Base-by-base conservation (phyloP, 2,329 filamentous ascomycete species). In the Aspergillus viridinutans region DNA sequence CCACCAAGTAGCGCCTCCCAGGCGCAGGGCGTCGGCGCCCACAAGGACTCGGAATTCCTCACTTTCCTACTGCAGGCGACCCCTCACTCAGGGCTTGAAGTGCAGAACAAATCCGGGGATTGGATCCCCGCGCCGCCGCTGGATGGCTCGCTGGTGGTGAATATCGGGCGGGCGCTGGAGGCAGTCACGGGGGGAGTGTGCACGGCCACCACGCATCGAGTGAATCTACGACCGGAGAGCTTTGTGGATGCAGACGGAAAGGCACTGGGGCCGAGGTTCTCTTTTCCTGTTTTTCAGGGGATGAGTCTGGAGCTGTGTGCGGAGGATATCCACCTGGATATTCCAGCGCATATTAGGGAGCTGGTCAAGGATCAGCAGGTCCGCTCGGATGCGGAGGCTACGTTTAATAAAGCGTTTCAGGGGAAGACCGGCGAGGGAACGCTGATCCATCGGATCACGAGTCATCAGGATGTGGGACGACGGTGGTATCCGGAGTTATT, bases 11-110 rank as follows among this genome's bases (percentile, higher is more conserved):
- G 59, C 14, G 58, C 58, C 2, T 56, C 60, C 14, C 59, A 78
- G 28, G 65, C 69, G 5, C 73, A 77, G 54, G 76, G 76, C 4
- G 74, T 73, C 6, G 72, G 72, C 9, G 73, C 80, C 0, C 80
- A 82, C 56, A 81, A 80, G 7, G 80, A 81, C 58, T 77, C 78
- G 29, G 74, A 79, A 49, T 78, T 78, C 55, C 77, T 81, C 56
- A 81, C 79, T 1, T 78, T 80, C 54, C 69, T 81, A 1, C 73
- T 75, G 10, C 79, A 81, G 58, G 78, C 78, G 40, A 69, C 69
- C 2, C 69, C 71, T 1, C 72, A 74, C 29, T 74, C 72, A 4
- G 80, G 80, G 0, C 72, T 82, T 0, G 77, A 82, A 57, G 79
- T 81, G 0, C 72, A 81, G 50, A 80, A 76, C 58, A 78, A 78